Conservation (phyloP, 768 basidiomycete genomes). For the Podaxis pistillaris region DNA sequence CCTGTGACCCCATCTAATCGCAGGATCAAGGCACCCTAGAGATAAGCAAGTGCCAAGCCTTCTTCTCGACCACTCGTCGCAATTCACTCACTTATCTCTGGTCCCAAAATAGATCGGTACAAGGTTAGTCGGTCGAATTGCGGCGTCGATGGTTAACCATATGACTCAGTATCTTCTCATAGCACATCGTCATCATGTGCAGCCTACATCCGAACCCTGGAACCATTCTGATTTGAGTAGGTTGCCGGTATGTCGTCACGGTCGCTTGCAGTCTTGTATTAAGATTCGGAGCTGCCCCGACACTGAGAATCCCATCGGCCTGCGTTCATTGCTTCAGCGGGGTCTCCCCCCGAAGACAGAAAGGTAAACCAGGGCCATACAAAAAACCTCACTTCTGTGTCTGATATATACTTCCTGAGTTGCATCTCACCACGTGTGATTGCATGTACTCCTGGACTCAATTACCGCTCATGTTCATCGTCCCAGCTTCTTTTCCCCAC, state of each 20-base stretch:
- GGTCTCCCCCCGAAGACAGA: too few relatives aligned
- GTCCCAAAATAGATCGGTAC: background rate
- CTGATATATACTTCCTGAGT: too few relatives aligned
- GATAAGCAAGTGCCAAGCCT: background rate
- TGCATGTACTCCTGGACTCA: background rate
- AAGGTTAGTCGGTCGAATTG: background rate
- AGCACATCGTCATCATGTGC: background rate
- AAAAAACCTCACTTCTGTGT: too few relatives aligned
- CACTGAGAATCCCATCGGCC: too few relatives aligned
- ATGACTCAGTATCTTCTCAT: background rate
- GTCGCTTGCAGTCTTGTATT: too few relatives aligned
- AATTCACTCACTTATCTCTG: constrained; percentile 6
- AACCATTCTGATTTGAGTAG: background rate
- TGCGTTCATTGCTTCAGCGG: too few relatives aligned
- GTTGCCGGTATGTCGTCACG: background rate
- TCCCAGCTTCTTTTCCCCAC: background rate
- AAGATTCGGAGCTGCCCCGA: too few relatives aligned
- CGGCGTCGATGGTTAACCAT: background rate
- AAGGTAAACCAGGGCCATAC: too few relatives aligned
- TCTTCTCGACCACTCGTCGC: background rate
- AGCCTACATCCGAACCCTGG: background rate
- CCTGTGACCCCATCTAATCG: background rate
- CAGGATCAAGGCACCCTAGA: background rate
- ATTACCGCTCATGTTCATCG: background rate
- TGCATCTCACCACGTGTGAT: too few relatives aligned